Percentiles rank a stretch among this genome's conserved stretches.
Evolutionary conservation across 2,329 filamentous ascomycete species (phyloP).

Genomic region (Hypocrella siamensis): DNA sequence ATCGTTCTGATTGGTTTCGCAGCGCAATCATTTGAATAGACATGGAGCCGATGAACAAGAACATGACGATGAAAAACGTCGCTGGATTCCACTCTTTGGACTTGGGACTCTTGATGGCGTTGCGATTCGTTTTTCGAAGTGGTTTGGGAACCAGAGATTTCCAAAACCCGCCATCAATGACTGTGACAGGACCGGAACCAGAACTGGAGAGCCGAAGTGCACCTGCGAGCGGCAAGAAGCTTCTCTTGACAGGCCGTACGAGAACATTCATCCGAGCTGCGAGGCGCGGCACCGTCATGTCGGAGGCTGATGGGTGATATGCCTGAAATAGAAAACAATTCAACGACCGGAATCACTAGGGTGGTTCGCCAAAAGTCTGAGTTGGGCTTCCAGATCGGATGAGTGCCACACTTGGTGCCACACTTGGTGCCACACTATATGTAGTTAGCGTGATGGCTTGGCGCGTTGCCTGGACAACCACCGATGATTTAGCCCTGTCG

Average conservation of each 20-base stretch:
- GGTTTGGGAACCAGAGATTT: conserved; percentile 52
- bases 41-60: conserved; percentile 83
- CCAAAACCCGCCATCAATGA: conserved; percentile 50
- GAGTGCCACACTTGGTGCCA: too few species aligned
- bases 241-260: not conserved
- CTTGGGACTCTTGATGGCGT: conserved; percentile 21
- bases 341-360: too few species aligned
- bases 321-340: too few species aligned
- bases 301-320: too few species aligned
- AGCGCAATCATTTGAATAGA: conserved; percentile 83
- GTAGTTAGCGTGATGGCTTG: not conserved
- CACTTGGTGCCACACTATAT: too few species aligned
- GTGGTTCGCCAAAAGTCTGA: too few species aligned
- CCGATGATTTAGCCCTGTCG: conserved; percentile 15
- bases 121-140: conserved; percentile 30
- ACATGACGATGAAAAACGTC: conserved; percentile 69
- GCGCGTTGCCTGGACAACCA: conserved; percentile 21
- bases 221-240: too few species aligned
- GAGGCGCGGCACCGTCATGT: not conserved
- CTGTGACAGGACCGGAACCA: conserved; percentile 27
- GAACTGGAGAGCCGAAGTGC: conserved; percentile 13
- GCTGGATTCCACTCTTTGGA: conserved; percentile 63
- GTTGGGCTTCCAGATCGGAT: too few species aligned
- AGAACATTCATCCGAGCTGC: not conserved
- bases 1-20: conserved; percentile 58